Evolutionary conservation across 441 rosid genomes (phyloP).

Genomic region (Manihot esculenta): DNA sequence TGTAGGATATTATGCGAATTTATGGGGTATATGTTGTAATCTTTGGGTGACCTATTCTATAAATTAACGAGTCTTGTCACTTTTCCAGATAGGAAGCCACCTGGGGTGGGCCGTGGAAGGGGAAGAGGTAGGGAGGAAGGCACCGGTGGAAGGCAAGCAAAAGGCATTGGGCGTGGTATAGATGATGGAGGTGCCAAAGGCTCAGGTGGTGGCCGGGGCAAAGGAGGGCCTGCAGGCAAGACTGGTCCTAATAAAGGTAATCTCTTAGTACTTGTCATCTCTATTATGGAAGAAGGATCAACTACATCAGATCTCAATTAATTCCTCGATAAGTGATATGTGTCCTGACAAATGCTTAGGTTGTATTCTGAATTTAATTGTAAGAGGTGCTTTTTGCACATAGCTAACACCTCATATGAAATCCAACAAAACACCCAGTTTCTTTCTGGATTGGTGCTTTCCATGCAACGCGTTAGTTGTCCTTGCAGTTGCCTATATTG

Average conservation of each 20-base stretch:
- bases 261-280: neutral
- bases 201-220: constrained; percentile 47
- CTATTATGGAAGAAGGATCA: neutral
- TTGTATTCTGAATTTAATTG: neutral
- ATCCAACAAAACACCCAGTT: neutral
- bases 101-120: constrained; percentile 57
- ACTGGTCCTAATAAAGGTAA: constrained; percentile 39
- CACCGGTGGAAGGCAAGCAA: constrained; percentile 47
- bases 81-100: constrained; percentile 46
- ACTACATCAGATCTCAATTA: neutral
- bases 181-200: constrained; percentile 49
- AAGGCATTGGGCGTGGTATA: constrained; percentile 45
- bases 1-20: neutral
- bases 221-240: constrained; percentile 44
- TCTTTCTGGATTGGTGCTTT: neutral
- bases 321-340: neutral
- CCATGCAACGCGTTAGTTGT: neutral
- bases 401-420: neutral
- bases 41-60: neutral
- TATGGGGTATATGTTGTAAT: neutral
- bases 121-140: constrained; percentile 61
- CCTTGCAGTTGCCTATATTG: constrained; percentile 10
- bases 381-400: neutral
- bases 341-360: neutral
- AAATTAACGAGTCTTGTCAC: neutral